A percentile compares a stretch with the other conserved stretches of the same genome.
Conservation (phyloP, 495 filamentous ascomycete genomes). For the Hyaloscypha finlandica region DNA sequence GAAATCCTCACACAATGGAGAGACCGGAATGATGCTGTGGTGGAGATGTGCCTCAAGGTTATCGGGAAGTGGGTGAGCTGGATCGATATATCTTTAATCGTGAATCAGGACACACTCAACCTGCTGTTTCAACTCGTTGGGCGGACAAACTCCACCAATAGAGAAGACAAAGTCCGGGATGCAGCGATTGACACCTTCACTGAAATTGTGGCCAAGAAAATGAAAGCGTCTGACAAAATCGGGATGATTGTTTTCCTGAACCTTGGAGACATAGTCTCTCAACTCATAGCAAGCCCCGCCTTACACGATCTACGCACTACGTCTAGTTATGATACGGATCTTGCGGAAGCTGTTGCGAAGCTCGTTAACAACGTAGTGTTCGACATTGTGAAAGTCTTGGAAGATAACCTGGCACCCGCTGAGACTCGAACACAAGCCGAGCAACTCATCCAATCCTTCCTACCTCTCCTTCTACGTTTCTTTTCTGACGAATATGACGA, state of each 20-base stretch:
- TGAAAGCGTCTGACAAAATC: slow-evolving; percentile 89
- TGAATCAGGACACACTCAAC: slow-evolving; percentile 82
- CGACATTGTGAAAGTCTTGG: slow-evolving; percentile 81
- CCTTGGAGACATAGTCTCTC: slow-evolving; percentile 74
- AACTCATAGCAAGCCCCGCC: slow-evolving; percentile 78
- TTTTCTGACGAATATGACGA: slow-evolving; percentile 98
- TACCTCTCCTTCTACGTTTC: slow-evolving; percentile 84
- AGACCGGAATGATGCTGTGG: slow-evolving; percentile 68
- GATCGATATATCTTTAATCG: slow-evolving; percentile 92
- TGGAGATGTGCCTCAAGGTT: slow-evolving; percentile 84
- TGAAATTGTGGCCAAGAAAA: slow-evolving; percentile 96
- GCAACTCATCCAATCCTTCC: slow-evolving; percentile 74
- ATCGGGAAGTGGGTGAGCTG: slow-evolving; percentile 96
- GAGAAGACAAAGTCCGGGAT: slow-evolving; percentile 75
- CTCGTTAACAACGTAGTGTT: slow-evolving; percentile 87
- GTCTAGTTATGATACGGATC: slow-evolving; percentile 85
- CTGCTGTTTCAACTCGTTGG: slow-evolving; percentile 79
- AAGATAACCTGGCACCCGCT: slow-evolving; percentile 53
- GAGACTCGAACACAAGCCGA: slow-evolving; percentile 64
- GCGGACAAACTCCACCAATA: slow-evolving; percentile 47
- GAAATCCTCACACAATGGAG: slow-evolving; percentile 83
- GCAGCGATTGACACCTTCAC: slow-evolving; percentile 91
- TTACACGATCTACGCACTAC: slow-evolving; percentile 76
- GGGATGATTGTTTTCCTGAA: slow-evolving; percentile 91
- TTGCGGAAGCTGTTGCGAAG: slow-evolving; percentile 91